Base-by-base conservation (phyloP, 1,139 yeast genomes). In the Yarrowia galli region DNA sequence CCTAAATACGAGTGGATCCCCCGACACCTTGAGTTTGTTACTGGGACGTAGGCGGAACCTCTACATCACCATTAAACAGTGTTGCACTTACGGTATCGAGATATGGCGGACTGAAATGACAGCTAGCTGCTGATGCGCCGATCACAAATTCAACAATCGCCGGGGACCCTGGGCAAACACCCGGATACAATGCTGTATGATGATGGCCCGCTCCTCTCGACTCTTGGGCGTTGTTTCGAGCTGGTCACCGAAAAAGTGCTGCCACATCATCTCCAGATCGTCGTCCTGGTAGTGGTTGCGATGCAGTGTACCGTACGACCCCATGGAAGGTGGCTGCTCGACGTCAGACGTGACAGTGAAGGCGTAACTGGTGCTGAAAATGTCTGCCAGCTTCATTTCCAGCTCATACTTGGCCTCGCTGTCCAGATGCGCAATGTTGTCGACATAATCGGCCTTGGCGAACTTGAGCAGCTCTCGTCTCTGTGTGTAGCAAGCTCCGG, bases 191-290 rank as follows among this genome's bases (percentile, higher is more conserved):
- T 54, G 36, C 48, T 54, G 61, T 13, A 54, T 40, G 9, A 54
- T 9, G 13, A 54, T 7, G 2, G 46, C 46, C 23, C 25, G 10
- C 13, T 54, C 61, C 8, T 54, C 61, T 10, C 46, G 20, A 40
- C 46, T 40, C 46, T 54, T 54, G n/a, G 20, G 32, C 7, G 61
- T 23, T 13, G 46, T 40, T 20, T 54, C 48, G 13, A 54, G 36
- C 40, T 38, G 61, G 9, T 54, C 61, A 3, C 60, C 60, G n/a
- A 54, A 54, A 13, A 54, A 54, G 12, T 40, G 61, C 23, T 3
- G 16, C 61, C 61, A 54, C 36, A 54, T 54, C 61, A 54, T 54
- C n/a, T 54, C 61, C 48, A 54, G 36, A 22, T 54, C 61, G n/a
- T 54, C 61, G 23, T 54, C 48, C 35, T 54, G 61, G 61, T 54